These are phyloP conservation scores for Zasmidium cellare DNA, from an alignment of 2,329 filamentous ascomycete genomes.

Conservation along the genomic window DNA sequence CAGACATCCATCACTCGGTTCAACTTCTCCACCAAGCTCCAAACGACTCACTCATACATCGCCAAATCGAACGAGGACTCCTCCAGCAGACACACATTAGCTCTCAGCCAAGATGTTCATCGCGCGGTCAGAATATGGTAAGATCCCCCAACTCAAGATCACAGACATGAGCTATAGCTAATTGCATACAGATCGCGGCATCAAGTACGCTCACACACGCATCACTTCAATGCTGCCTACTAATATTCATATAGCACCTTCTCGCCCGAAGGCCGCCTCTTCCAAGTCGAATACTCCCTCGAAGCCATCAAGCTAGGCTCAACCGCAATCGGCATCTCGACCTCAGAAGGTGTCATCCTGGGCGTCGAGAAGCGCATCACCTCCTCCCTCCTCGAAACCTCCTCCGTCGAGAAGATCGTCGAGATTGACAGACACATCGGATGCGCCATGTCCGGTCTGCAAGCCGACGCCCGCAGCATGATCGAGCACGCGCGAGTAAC, in stretches of 20 bases:
- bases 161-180: slow-evolving; percentile 22
- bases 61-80: not conserved
- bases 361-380: slow-evolving; percentile 99
- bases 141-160: slow-evolving; percentile 42
- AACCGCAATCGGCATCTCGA: slow-evolving; percentile 95
- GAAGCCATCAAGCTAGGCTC: slow-evolving; percentile 99
- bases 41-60: not conserved
- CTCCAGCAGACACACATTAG: not conserved
- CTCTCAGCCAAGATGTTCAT: slow-evolving; percentile 83
- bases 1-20: not conserved
- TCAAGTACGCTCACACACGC: slow-evolving; percentile 67
- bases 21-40: not conserved
- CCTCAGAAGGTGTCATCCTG: slow-evolving; percentile 89
- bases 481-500: slow-evolving; percentile 96
- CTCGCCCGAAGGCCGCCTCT: slow-evolving; percentile 98
- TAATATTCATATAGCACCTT: too few relatives aligned
- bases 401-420: slow-evolving; percentile 98
- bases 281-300: slow-evolving; percentile 99
- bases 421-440: slow-evolving; percentile 99
- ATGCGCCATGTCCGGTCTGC: slow-evolving; percentile 96
- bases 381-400: slow-evolving; percentile 93
- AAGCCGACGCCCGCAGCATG: slow-evolving; percentile 97
- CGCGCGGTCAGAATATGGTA: slow-evolving; percentile 99
- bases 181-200: slow-evolving; percentile 76
- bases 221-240: slow-evolving; percentile 30